phyloP scores from a whole-genome alignment of 2,329 filamentous ascomycete genomes.

The Nemania bipapillata region DNA sequence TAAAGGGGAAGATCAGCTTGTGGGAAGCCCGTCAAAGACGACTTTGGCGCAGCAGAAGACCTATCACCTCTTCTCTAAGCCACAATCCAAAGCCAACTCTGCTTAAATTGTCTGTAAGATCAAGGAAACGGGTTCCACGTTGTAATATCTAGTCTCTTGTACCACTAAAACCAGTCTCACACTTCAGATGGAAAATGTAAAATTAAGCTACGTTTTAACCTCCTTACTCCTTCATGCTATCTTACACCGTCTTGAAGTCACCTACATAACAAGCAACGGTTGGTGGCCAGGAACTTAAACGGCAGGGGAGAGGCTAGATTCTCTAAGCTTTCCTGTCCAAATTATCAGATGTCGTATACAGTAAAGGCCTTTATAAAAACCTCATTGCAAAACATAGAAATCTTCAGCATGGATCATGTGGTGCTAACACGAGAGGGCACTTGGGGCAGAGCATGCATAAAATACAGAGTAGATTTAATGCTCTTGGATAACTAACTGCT shows the following conservation, averaged over 20 bases:
- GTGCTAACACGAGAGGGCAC: not conserved
- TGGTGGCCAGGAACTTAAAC: too few species aligned
- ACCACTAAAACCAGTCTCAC: not conserved
- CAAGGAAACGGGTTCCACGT: not conserved
- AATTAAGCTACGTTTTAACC: too few species aligned
- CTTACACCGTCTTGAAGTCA: too few species aligned
- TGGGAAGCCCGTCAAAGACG: conserved; percentile 71
- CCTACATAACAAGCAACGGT: too few species aligned
- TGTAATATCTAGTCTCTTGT: conserved; percentile 9
- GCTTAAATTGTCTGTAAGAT: not conserved
- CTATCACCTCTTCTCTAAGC: conserved; percentile 41
- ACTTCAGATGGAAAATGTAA: too few species aligned
- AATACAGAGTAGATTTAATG: not conserved
- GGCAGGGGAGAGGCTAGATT: too few species aligned
- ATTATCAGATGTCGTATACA: too few species aligned
- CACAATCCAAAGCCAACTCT: not conserved
- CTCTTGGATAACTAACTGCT: not conserved
- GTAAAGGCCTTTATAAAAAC: not conserved
- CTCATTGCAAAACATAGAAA: not conserved
- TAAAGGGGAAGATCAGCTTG: conserved; percentile 85
- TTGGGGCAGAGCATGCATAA: not conserved
- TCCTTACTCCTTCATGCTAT: not conserved
- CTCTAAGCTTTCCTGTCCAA: too few species aligned
- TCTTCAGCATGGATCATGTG: not conserved
- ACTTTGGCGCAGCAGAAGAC: conserved; percentile 42